Base-by-base conservation (phyloP, 2,329 filamentous ascomycete genomes). In the Rachicladosporium sp. region DNA sequence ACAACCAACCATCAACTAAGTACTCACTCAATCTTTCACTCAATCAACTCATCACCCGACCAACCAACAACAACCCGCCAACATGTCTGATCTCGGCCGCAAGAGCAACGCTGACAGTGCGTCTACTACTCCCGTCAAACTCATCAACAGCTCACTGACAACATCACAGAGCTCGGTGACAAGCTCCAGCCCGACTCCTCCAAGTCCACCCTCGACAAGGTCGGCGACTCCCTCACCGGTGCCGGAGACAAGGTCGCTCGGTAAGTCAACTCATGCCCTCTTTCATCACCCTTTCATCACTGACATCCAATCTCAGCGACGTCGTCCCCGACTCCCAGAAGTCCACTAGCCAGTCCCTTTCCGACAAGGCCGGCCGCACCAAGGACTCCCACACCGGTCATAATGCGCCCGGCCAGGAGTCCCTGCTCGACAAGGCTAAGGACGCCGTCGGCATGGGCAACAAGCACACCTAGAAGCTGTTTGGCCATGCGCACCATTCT, bases 81-180 rank as follows among this genome's bases (percentile, higher is more conserved):
- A 50, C 57, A 77, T 76, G 73, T 73, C 75, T 68, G 75, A 78
- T 63, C 38, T 60, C 51, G 68, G 66, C 55, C 74, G 75, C 71
- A 78, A 79, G 64, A 73, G 75, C 61, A 69, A 75, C 60, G 53
- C 59, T 50, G 66, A 65, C 57, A 73, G 62, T 60, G 49, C 38
- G 54, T 50, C 10, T 41, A 32, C 21, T 10, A 29, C 35, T 23
- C 37, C 38, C 10, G 34, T 35, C 13, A 38, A 19, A 9, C 10
- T 6, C 31, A 13, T 31, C 31, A 19, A 33, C 32, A 33, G 12
- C 33, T 21, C 9, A 41, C 50, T 57, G 43, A 56, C 51, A 45
- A 11, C 12, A 29, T 31, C 35, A 55, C 64, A 62, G 70, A 76
- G 70, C 61, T 67, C 46, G 60, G 63, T 55, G 73, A 78, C 68